These are phyloP conservation scores for Psilocybe cubensis DNA, from an alignment of 768 basidiomycete genomes.

Conservation along the genomic window DNA sequence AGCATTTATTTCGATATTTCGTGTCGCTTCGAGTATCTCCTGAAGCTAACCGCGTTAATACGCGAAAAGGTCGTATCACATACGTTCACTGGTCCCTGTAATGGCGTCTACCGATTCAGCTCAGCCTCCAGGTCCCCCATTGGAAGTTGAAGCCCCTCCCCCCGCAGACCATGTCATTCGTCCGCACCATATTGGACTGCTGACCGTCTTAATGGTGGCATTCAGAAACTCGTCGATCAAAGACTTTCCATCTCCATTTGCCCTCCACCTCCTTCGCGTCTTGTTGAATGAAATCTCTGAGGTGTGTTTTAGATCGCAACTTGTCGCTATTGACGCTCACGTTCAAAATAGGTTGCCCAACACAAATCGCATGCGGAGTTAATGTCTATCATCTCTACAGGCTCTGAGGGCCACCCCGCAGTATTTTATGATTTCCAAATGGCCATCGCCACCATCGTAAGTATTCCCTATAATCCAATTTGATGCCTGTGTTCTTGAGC, in stretches of 20 bases:
- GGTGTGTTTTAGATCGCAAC: slow-evolving; percentile 38
- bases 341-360: slow-evolving; percentile 54
- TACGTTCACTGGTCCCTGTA: background rate
- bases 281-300: slow-evolving; percentile 75
- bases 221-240: slow-evolving; percentile 63
- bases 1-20: background rate
- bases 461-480: background rate
- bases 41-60: background rate
- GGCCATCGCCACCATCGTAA: slow-evolving; percentile 44
- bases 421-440: slow-evolving; percentile 48
- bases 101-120: background rate
- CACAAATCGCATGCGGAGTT: slow-evolving; percentile 61
- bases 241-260: slow-evolving; percentile 58
- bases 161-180: slow-evolving; percentile 69
- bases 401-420: slow-evolving; percentile 45
- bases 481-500: background rate
- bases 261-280: slow-evolving; percentile 66
- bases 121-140: slow-evolving; percentile 9
- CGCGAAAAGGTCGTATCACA: background rate
- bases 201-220: slow-evolving; percentile 62
- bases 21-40: background rate
- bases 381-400: slow-evolving; percentile 43
- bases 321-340: background rate
- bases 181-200: slow-evolving; percentile 76
- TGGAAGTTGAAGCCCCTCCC: slow-evolving; percentile 55